phyloP scores from a whole-genome alignment of 2,329 filamentous ascomycete genomes.

The Dryadomyces quercus-mongolicae region DNA sequence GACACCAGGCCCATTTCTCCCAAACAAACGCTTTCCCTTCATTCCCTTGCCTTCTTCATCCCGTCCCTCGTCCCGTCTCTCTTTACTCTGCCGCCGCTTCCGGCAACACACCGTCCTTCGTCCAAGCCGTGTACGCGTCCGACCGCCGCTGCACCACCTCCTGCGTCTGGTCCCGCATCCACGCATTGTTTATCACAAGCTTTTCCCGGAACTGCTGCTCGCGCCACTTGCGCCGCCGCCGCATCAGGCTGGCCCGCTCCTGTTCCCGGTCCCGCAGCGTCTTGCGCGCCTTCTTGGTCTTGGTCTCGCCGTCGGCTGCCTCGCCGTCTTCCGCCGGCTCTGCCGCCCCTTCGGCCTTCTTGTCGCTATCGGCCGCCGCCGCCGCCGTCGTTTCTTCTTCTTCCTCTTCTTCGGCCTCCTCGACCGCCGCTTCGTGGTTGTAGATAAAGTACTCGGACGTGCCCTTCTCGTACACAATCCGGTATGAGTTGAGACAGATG shows the following conservation, averaged over 20 bases:
- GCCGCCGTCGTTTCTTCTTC: slow-evolving; percentile 2
- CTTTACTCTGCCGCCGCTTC: neutral
- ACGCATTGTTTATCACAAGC: slow-evolving; percentile 68
- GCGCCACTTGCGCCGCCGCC: slow-evolving; percentile 23
- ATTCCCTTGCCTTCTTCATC: neutral
- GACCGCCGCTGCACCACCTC: slow-evolving; percentile 66
- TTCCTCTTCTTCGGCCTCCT: slow-evolving; percentile 39
- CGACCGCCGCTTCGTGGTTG: slow-evolving; percentile 54
- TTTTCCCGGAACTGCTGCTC: slow-evolving; percentile 56
- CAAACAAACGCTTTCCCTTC: neutral
- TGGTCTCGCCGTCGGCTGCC: neutral
- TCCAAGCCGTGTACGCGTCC: slow-evolving; percentile 46
- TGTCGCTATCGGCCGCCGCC: neutral
- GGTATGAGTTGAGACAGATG: slow-evolving; percentile 67
- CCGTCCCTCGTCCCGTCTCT: slow-evolving; percentile 4
- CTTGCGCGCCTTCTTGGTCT: neutral
- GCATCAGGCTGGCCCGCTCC: slow-evolving; percentile 16
- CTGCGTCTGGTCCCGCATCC: slow-evolving; percentile 68
- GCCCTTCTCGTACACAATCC: slow-evolving; percentile 62
- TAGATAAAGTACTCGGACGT: slow-evolving; percentile 63
- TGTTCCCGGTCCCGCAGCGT: slow-evolving; percentile 28
- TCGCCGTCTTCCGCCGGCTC: neutral
- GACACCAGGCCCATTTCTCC: neutral
- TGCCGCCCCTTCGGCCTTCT: neutral
- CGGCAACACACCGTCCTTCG: slow-evolving; percentile 29